Base-by-base conservation (phyloP, 2,329 filamentous ascomycete species). In the Colletotrichum tabaci region DNA sequence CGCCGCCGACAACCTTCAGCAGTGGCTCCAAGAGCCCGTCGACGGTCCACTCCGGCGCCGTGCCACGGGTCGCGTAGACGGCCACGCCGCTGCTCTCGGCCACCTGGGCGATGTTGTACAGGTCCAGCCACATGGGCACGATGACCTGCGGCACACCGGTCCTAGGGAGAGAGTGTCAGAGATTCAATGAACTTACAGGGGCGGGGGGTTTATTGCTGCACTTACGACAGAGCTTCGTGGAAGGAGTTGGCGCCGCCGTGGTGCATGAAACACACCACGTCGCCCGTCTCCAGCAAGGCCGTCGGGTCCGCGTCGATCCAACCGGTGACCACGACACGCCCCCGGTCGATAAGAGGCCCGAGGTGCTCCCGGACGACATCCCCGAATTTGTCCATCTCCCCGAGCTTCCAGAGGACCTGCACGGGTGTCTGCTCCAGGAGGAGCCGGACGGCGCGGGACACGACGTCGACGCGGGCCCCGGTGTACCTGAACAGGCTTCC, bases 111-210 rank as follows among this genome's bases (percentile, higher is more conserved):
- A 81, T 86, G 60, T 85, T 84, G 65, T 85, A 85, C 0, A 82
- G 79, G 61, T 87, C 85, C 0, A 82, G 77, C 86, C 86, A 87
- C 0, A 81, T 72, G 0, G 86, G 85, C 1, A 88, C 77, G 7
- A 87, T 73, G 7, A 87, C 74, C 50, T 87, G 85, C 2, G 85
- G 81, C 4, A 85, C 77, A 2, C 85, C 85, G 12, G 80, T 78
- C 5, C 85, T 85, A 26, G 26, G 1, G 3, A 26, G 4, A 1
- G 26, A 26, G 1, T 26, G 26, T 26, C 26, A 38, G 9, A 49
- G 38, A 16, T 16, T 65, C n/a, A 10, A 10, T 61, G 8, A 26
- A 3, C 55, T 35, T 70, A 61, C 26, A 63, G 35, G 23, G 13
- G 21, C 7, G 9, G 12, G 16, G 57, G 1, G 8, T 1, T 3